Evolutionary conservation across 257 asterid species (phyloP).

Genomic region (Mitragyna speciosa): DNA sequence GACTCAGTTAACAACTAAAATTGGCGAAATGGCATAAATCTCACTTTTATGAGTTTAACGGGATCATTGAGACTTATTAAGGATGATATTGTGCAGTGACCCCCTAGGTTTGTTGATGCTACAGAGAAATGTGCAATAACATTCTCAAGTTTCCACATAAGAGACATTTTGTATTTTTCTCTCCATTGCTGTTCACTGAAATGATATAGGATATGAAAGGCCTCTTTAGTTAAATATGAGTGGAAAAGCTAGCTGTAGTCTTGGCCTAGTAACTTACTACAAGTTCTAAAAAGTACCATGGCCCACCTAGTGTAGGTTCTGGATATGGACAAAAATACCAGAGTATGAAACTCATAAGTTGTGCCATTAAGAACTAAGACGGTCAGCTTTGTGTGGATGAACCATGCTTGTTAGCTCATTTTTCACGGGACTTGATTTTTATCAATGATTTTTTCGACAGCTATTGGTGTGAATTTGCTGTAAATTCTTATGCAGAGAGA

Average conservation of each 20-base stretch:
- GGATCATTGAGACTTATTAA: no score
- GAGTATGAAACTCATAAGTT: not conserved
- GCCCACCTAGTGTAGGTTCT: not conserved
- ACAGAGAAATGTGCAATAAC: no score
- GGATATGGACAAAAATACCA: not conserved
- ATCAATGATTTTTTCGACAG: not conserved
- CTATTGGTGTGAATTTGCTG: not conserved
- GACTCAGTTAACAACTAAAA: no score
- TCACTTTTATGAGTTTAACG: no score
- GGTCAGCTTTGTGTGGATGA: not conserved
- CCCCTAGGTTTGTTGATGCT: no score
- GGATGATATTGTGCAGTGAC: no score
- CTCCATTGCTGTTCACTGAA: not conserved
- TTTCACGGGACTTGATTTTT: conserved; percentile 1
- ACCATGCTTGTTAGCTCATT: not conserved
- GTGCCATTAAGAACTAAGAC: not conserved
- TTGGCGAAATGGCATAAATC: no score
- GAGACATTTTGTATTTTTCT: not conserved
- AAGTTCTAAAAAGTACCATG: not conserved
- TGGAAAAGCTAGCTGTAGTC: not conserved
- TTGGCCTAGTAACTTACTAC: not conserved
- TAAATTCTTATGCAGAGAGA: conserved; percentile 65
- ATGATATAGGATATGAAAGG: not conserved
- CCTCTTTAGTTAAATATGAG: not conserved
- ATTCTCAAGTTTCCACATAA: not conserved